phyloP scores from a whole-genome alignment of 176 grass and related monocot species.

The Triticum timopheevii region DNA sequence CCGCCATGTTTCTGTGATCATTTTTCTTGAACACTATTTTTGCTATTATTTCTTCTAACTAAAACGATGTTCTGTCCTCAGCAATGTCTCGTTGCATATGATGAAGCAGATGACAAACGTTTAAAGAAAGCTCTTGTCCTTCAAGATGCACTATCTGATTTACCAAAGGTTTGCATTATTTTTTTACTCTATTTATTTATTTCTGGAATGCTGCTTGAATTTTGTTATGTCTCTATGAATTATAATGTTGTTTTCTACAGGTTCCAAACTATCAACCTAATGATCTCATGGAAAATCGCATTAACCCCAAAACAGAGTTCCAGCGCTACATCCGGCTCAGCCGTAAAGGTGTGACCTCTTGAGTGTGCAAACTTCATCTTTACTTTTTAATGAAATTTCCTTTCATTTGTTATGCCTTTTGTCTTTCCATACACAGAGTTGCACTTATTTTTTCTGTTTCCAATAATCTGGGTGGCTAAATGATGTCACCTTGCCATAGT shows the following conservation, averaged over 20 bases:
- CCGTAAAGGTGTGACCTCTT: constrained; percentile 23
- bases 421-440: not conserved
- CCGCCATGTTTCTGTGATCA: not conserved
- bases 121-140: constrained; percentile 47
- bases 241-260: constrained; percentile 18
- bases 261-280: constrained; percentile 51
- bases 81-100: constrained; percentile 62
- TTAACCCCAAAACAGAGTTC: constrained; percentile 45
- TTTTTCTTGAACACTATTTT: not conserved
- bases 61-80: constrained; percentile 22
- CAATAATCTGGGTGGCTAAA: not conserved
- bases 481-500: not conserved
- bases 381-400: not conserved
- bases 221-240: not conserved
- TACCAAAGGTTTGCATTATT: constrained; percentile 34
- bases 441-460: not conserved
- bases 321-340: constrained; percentile 48
- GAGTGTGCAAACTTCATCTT: not conserved
- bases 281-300: constrained; percentile 39
- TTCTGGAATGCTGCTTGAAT: not conserved
- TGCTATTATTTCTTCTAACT: not conserved
- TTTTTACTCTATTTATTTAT: not conserved
- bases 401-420: not conserved
- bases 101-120: constrained; percentile 29
- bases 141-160: constrained; percentile 68